phyloP scores from a whole-genome alignment of 179 eudicot species.

The Camellia oleifera region DNA sequence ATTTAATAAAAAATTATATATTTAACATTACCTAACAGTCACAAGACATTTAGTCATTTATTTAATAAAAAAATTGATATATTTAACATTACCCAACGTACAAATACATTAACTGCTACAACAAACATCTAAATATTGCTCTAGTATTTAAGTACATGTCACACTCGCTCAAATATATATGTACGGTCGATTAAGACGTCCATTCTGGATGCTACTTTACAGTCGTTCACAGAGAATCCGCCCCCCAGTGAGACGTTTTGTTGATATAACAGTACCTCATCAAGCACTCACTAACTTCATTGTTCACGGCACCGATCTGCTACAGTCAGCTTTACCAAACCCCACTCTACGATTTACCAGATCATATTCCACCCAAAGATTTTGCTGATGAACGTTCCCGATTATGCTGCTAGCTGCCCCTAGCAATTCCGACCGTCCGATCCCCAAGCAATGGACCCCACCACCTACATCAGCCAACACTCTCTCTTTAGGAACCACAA shows the following conservation, averaged over 20 bases:
- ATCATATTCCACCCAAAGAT: constrained; percentile 58
- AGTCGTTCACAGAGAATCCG: not conserved
- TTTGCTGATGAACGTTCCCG: constrained; percentile 58
- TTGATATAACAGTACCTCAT: too few relatives aligned
- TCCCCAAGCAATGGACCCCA: constrained; percentile 56
- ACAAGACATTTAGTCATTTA: too few relatives aligned
- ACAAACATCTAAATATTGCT: too few relatives aligned
- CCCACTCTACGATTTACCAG: constrained; percentile 44
- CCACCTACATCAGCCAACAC: constrained; percentile 41
- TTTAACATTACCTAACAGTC: too few relatives aligned
- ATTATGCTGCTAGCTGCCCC: constrained; percentile 45
- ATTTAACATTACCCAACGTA: too few relatives aligned
- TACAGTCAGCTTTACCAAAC: constrained; percentile 53
- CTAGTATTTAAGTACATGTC: too few relatives aligned
- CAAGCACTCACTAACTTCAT: too few relatives aligned
- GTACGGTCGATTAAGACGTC: not conserved
- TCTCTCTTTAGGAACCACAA: constrained; percentile 30
- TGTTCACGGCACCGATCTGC: constrained; percentile 23
- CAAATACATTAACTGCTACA: too few relatives aligned
- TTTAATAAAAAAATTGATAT: too few relatives aligned
- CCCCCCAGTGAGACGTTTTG: not conserved
- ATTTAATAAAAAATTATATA: too few relatives aligned
- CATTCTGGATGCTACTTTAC: not conserved
- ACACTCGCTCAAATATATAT: not conserved
- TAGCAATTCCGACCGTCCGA: constrained; percentile 48